Evolutionary conservation across 2,329 filamentous ascomycete genomes (phyloP).

Genomic region (Coniochaeta ligniaria): DNA sequence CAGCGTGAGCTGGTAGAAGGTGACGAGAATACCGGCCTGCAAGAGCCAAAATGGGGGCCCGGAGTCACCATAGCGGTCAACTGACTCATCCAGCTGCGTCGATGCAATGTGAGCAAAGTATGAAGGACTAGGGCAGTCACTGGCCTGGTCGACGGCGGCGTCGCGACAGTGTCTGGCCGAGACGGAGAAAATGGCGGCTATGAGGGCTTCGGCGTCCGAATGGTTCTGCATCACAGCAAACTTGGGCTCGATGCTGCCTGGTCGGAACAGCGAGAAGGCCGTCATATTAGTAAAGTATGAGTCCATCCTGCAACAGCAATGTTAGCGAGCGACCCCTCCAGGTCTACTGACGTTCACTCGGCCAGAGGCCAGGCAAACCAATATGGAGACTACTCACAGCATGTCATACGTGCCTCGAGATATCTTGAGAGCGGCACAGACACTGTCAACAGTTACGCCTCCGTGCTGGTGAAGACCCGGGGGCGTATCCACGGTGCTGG

Average conservation of each 20-base stretch:
- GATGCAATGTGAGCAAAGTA: constrained; percentile 16
- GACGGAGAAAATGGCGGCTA: constrained; percentile 23
- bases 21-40: constrained; percentile 25
- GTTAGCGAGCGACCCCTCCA: neutral
- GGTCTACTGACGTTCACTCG: neutral
- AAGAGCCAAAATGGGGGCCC: constrained; percentile 24
- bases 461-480: neutral
- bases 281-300: constrained; percentile 22
- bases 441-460: constrained; percentile 6
- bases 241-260: constrained; percentile 14
- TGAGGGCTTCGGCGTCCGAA: constrained; percentile 17
- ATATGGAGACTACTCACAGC: constrained; percentile 2
- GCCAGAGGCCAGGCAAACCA: neutral
- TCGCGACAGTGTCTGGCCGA: constrained; percentile 12
- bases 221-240: constrained; percentile 12
- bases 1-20: constrained; percentile 24
- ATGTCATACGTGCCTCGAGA: constrained; percentile 4
- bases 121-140: constrained; percentile 7
- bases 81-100: constrained; percentile 18
- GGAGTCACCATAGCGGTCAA: constrained; percentile 22
- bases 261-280: constrained; percentile 21
- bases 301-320: neutral
- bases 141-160: constrained; percentile 3
- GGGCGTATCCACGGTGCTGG: constrained; percentile 7
- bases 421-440: constrained; percentile 9